These are phyloP conservation scores for Botryobasidium botryosum DNA, from an alignment of 768 basidiomycete species.

Conservation along the genomic window DNA sequence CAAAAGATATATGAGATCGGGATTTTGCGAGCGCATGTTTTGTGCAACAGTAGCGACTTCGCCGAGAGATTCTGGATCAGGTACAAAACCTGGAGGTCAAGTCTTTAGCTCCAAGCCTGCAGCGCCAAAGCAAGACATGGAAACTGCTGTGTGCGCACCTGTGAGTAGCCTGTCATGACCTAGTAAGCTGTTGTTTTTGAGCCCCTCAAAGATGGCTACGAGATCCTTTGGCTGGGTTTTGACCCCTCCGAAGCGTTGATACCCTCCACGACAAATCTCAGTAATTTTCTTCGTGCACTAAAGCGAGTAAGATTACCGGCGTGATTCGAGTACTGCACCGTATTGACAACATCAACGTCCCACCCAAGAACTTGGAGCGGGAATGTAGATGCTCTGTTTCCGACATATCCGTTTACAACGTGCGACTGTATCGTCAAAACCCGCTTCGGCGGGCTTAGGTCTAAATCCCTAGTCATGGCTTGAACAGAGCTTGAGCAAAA, in stretches of 20 bases:
- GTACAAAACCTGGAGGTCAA: slow-evolving; percentile 57
- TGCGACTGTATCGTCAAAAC: slow-evolving; percentile 88
- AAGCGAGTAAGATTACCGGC: too few relatives aligned
- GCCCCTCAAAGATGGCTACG: slow-evolving; percentile 46
- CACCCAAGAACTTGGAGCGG: slow-evolving; percentile 51
- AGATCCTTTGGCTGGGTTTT: slow-evolving; percentile 66
- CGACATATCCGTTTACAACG: slow-evolving; percentile 87
- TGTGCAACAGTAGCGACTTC: slow-evolving; percentile 46
- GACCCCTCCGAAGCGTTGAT: slow-evolving; percentile 64
- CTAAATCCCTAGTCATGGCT: too few relatives aligned
- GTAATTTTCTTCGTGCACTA: too few relatives aligned
- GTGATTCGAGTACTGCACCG: slow-evolving; percentile 92
- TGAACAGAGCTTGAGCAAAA: too few relatives aligned
- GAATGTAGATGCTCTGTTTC: slow-evolving; percentile 46
- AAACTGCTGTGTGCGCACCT: slow-evolving; percentile 31
- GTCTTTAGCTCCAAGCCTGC: not conserved
- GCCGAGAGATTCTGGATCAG: slow-evolving; percentile 58
- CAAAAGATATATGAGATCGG: slow-evolving; percentile 63
- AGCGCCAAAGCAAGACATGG: not conserved
- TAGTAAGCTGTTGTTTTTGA: slow-evolving; percentile 66
- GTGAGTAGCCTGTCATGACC: slow-evolving; percentile 61
- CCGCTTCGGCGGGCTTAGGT: slow-evolving; percentile 26
- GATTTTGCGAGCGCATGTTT: slow-evolving; percentile 39
- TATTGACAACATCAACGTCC: slow-evolving; percentile 92
- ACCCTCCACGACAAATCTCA: slow-evolving; percentile 42